phyloP scores from a whole-genome alignment of 164 flowering plant species.

The Tetrastigma voinierianum region DNA sequence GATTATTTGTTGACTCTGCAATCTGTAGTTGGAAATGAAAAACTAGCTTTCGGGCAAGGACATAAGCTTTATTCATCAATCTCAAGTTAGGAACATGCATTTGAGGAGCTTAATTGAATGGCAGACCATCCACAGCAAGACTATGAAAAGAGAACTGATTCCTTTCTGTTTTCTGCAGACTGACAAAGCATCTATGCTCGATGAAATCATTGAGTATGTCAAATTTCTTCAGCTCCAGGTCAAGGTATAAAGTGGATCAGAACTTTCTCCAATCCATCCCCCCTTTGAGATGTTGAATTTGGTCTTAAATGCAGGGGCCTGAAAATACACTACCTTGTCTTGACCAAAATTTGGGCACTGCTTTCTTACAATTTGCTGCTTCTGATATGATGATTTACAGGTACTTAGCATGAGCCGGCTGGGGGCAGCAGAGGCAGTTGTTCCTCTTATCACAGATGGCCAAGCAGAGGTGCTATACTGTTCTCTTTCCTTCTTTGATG shows the following conservation, averaged over 20 bases:
- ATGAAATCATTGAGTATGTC: conserved; percentile 7
- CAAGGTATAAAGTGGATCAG: neutral
- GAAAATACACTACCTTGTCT: neutral
- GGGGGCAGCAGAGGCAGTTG: conserved; percentile 49
- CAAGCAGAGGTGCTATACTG: conserved; percentile 29
- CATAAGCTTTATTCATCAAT: too few relatives aligned
- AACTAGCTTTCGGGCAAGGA: too few relatives aligned
- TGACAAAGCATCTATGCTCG: conserved; percentile 9
- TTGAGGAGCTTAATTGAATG: too few relatives aligned
- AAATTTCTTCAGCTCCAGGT: conserved; percentile 5
- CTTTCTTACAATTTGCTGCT: neutral
- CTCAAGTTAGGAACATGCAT: too few relatives aligned
- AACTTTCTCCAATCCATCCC: neutral
- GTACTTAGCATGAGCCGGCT: conserved; percentile 54
- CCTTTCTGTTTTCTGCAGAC: conserved; percentile 1
- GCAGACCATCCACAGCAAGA: too few relatives aligned
- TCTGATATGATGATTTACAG: conserved; percentile 17
- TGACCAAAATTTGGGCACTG: neutral
- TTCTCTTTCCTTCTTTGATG: neutral
- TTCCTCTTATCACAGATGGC: conserved; percentile 43
- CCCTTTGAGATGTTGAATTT: too few relatives aligned
- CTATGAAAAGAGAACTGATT: neutral
- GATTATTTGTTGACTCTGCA: too few relatives aligned
- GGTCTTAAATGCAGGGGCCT: too few relatives aligned
- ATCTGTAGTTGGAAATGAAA: too few relatives aligned